Evolutionary conservation across 2,329 filamentous ascomycete species (phyloP), one percentile per base, ranked within the genome.

Genomic region (Dactylellina sp.): DNA sequence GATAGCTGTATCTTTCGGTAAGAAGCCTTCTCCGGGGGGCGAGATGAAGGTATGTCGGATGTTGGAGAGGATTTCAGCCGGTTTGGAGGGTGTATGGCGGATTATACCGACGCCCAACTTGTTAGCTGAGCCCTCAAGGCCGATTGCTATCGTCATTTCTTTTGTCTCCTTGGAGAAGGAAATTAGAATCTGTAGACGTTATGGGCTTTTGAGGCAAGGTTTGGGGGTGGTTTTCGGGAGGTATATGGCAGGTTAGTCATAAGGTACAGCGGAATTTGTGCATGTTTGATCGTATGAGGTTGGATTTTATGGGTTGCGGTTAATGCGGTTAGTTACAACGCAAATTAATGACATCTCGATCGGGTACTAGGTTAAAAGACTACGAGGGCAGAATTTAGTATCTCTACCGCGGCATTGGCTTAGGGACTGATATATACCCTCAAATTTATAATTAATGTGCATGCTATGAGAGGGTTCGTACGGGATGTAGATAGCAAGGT

Each of bases 31-130:
- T 46, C 95, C 95, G 0, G 95, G 93, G 2, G 95, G 94, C 47
- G 94, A 91, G 79, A 90, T 86, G 83, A 94, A 99, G 18, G 95
- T 99, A 83, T 98, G 91, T 62, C 95, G 91, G 77, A 99, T 86
- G 84, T 99, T 99, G 80, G 93, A 89, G 77, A 99, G 91, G 80
- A 99, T 89, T 18, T 90, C 86, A 39, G 85, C 83, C 78, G 82
- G 65, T 47, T 81, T 78, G 64, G 80, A 80, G 7, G 83, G 79
- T 2, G 88, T 85, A 84, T 98, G 95, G 22, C 88, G 87, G 81
- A 99, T 97, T 70, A 99, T 85, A 79, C 95, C 95, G 70, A 98
- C 90, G 77, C 94, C 95, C 59, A 99, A 88, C 83, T 99, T 99
- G 85, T 99, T 99, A 82, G 95, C 95, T 66, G 92, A 97, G 81